A percentile compares a stretch with the other conserved stretches of the same genome.
phyloP scores from a whole-genome alignment of 2,329 filamentous ascomycete species.

The Alternaria brassicicola region DNA sequence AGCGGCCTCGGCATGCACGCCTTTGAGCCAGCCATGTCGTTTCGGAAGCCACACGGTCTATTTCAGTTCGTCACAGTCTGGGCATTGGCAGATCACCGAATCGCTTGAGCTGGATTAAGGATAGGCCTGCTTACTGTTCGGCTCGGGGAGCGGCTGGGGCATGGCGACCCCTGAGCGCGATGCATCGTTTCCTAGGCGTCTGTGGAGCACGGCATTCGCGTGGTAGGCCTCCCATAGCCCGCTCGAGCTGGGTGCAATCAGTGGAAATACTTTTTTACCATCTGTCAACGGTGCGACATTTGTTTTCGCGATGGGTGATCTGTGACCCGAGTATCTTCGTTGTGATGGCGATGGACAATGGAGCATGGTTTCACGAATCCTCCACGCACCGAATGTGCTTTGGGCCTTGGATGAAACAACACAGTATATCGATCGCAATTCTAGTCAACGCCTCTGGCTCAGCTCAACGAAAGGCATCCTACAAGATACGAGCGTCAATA shows the following conservation, averaged over 20 bases:
- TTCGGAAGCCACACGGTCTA: conserved; percentile 23
- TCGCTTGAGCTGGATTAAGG: conserved; percentile 13
- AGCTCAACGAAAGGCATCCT: conserved; percentile 6
- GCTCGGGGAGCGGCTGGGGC: conserved; percentile 17
- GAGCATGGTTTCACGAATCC: background rate
- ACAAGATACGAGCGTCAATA: conserved; percentile 23
- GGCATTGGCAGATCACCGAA: conserved; percentile 27
- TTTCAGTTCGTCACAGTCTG: conserved; percentile 23
- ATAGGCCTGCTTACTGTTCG: conserved; percentile 1
- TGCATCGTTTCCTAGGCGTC: conserved; percentile 22
- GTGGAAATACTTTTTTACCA: background rate
- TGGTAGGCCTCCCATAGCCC: background rate
- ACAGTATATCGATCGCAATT: conserved; percentile 2
- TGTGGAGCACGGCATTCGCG: conserved; percentile 22
- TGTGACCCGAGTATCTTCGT: background rate
- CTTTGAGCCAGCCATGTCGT: conserved; percentile 22
- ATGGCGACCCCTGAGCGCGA: conserved; percentile 10
- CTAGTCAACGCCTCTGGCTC: background rate
- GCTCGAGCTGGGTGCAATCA: background rate
- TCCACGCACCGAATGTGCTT: conserved; percentile 1
- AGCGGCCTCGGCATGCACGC: conserved; percentile 35
- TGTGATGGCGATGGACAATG: background rate
- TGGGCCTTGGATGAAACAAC: conserved; percentile 14
- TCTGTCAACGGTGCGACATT: background rate
- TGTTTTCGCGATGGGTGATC: background rate